Conservation (phyloP, 768 basidiomycete genomes). For the Panaeolus papilionaceus region DNA sequence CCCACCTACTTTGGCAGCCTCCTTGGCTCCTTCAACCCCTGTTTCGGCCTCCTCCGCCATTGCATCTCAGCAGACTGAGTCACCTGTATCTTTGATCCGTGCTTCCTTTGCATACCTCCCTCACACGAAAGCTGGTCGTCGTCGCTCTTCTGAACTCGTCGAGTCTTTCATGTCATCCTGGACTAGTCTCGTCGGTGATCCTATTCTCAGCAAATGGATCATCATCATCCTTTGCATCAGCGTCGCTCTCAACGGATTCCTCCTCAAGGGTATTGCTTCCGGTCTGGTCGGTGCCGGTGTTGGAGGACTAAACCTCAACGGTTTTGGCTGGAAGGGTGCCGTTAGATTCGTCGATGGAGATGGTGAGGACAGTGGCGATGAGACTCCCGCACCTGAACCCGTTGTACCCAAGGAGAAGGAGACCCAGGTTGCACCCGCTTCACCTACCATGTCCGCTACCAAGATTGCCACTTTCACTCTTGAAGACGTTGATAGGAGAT, state of each 20-base stretch:
- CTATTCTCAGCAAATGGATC: constrained; percentile 94
- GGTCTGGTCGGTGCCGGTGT: constrained; percentile 42
- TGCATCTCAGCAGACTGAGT: constrained; percentile 2
- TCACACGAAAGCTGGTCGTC: constrained; percentile 23
- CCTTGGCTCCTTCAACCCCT: constrained; percentile 17
- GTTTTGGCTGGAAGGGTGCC: constrained; percentile 30
- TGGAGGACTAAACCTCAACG: constrained; percentile 28
- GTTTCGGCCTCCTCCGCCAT: constrained; percentile 10
- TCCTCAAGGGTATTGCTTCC: constrained; percentile 85
- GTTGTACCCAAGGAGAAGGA: constrained; percentile 10
- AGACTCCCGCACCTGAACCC: background rate
- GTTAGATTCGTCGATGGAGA: constrained; percentile 32
- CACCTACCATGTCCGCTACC: constrained; percentile 9
- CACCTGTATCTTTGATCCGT: constrained; percentile 5
- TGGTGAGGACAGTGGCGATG: constrained; percentile 29
- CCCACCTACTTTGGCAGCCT: constrained; percentile 22
- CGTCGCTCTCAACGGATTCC: constrained; percentile 90
- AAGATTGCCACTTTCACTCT: constrained; percentile 52
- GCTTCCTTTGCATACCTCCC: constrained; percentile 17
- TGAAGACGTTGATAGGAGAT: constrained; percentile 59
- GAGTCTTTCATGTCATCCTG: constrained; percentile 91
- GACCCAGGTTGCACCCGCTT: background rate
- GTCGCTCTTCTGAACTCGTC: constrained; percentile 55
- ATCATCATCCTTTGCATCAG: constrained; percentile 86
- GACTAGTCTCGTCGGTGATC: constrained; percentile 93